Base-by-base conservation (phyloP, 148 eudicot species). In the Heliosperma pusillum region DNA sequence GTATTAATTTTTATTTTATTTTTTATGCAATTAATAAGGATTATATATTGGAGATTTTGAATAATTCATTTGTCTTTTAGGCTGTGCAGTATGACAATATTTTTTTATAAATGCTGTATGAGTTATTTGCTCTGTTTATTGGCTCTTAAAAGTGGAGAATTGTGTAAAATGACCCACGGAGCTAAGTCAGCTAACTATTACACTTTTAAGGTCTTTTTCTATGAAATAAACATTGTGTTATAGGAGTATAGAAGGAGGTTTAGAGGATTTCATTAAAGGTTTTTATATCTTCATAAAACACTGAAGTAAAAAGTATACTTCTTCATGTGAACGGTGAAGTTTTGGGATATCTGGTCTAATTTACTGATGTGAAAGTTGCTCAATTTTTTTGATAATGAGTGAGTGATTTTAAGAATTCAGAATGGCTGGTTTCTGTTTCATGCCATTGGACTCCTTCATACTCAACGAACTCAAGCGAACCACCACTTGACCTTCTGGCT, bases 141-240 rank as follows among this genome's bases (percentile, higher is more conserved):
- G 26, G 13, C 33, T 62, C 66, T 62, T 62, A 62, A 62, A 62
- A 62, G 66, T 25, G 16, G 66, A 25, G 33, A 25, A 62, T 62
- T 62, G 16, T 22, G 66, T 22, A 24, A 62, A 62, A 62, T 11
- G 30, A 26, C 33, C 25, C 30, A 62, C 13, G 33, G 66, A 25
- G 30, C 16, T 62, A 13, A 50, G 55, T 50, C 15, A 50, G 19
- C 55, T 13, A 50, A 50, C 17, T 26, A 25, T 11, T 58, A 2
- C n/a, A 20, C 63, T 36, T 36, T 36, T 36, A 36, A 36, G 42
- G 10, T 50, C 55, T 50, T 50, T 50, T 50, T 50, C 17, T 50
- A 50, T 13, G 17, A 62, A 10, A 62, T 62, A 8, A 10, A 9
- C 24, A 10, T 61, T 22, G 30, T 25, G 0, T 7, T 24, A 25